Base-by-base conservation (phyloP, 2,329 filamentous ascomycete genomes). In the Fusarium anthophilum region DNA sequence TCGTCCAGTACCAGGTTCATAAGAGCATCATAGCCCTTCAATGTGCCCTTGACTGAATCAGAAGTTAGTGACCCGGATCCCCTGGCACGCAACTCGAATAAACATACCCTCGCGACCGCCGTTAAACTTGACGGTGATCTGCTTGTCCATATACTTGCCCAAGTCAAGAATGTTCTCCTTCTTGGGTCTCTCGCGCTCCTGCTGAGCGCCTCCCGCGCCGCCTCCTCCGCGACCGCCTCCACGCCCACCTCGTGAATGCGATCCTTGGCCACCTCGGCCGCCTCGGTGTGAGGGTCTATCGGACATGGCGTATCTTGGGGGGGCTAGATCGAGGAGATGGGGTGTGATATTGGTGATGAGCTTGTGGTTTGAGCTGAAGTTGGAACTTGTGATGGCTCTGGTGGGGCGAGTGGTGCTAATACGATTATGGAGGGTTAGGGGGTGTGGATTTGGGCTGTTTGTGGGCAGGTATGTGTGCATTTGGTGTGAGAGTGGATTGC, bases 111-210 rank as follows among this genome's bases (percentile, higher is more conserved):
- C 95, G 69, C 96, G 87, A 3, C 96, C 96, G 47, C 96, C 96
- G 80, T 94, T 98, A 83, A 99, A 98, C 85, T 98, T 98, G 81
- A 99, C 95, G 15, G 90, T 93, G 77, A 99, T 94, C 81, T 93
- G 89, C 89, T 98, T 97, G 84, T 99, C 95, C 93, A 98, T 95
- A 84, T 98, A 99, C 86, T 98, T 98, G 81, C 88, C 91, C 79
- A 99, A 84, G 81, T 99, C 96, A 61, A 99, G 90, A 79, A 99
- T 99, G 83, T 98, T 98, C 85, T 99, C 96, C 88, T 98, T 98
- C 91, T 98, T 98, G 70, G 95, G 94, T 78, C 92, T 90, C 84
- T 97, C 94, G 76, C 88, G 85, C 70, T 89, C 82, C 44, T 84
- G 83, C 57, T 84, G 84, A 13, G 70, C 60, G 44, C 83, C 66